These are phyloP conservation scores for Cutaneotrichosporon sp. DNA, from an alignment of 1,284 basidiomycete genomes.

Conservation along the genomic window DNA sequence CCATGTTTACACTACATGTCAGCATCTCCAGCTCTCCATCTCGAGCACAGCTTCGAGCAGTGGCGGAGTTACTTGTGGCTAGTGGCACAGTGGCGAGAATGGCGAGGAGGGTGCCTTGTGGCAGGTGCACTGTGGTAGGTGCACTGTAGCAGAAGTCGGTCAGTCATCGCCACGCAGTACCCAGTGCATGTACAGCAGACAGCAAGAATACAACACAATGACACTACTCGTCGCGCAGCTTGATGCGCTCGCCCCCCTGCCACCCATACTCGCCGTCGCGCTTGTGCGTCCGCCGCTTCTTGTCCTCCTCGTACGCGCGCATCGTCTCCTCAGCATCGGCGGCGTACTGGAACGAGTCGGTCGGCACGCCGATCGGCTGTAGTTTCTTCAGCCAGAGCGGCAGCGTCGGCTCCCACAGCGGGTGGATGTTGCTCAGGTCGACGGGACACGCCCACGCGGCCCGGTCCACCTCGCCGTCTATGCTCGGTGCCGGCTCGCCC, in stretches of 20 bases:
- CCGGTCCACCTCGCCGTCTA: slow-evolving; percentile 34
- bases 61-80: too few species aligned
- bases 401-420: slow-evolving; percentile 49
- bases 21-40: too few species aligned
- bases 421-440: slow-evolving; percentile 49
- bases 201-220: slow-evolving; percentile 1
- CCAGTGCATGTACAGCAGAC: neutral
- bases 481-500: neutral
- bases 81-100: too few species aligned
- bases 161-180: too few species aligned
- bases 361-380: slow-evolving; percentile 31
- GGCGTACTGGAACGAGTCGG: slow-evolving; percentile 32
- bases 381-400: slow-evolving; percentile 46
- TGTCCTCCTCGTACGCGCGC: slow-evolving; percentile 47
- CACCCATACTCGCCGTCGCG: slow-evolving; percentile 14
- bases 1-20: too few species aligned
- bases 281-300: slow-evolving; percentile 32
- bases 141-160: too few species aligned
- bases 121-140: too few species aligned
- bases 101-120: too few species aligned
- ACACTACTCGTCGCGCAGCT: slow-evolving; percentile 37
- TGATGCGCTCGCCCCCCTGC: slow-evolving; percentile 22
- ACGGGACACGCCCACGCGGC: slow-evolving; percentile 44
- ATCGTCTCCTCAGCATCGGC: slow-evolving; percentile 48
- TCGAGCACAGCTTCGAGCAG: too few species aligned